Evolutionary conservation across 495 filamentous ascomycete species (phyloP).

Genomic region (Hypoxylon lienhwacheense): DNA sequence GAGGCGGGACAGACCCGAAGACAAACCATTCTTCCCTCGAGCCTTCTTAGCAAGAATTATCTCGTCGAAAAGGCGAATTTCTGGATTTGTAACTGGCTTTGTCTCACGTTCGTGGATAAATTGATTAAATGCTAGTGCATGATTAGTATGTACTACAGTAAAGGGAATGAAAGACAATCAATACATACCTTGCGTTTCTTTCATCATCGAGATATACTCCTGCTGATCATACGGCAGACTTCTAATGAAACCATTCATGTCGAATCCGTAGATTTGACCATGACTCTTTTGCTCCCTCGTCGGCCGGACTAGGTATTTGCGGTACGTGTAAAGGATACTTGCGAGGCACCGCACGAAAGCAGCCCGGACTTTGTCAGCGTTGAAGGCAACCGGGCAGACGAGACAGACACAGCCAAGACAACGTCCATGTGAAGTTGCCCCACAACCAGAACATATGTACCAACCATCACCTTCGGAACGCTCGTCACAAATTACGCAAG

Average conservation of each 20-base stretch:
- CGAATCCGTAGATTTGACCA: constrained; percentile 87
- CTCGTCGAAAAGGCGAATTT: constrained; percentile 89
- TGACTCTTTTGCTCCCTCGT: constrained; percentile 80
- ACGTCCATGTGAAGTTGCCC: constrained; percentile 72
- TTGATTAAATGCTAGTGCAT: constrained; percentile 79
- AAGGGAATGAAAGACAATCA: neutral
- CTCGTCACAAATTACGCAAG: constrained; percentile 88
- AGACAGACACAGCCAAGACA: constrained; percentile 81
- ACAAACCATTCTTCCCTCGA: constrained; percentile 63
- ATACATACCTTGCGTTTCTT: constrained; percentile 86
- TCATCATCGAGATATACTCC: constrained; percentile 82
- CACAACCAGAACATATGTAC: constrained; percentile 82
- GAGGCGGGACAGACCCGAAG: constrained; percentile 56
- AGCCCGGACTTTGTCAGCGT: constrained; percentile 84
- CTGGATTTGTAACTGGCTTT: constrained; percentile 56
- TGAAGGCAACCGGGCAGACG: constrained; percentile 88
- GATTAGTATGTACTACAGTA: constrained; percentile 17
- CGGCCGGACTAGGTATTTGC: constrained; percentile 76
- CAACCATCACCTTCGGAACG: constrained; percentile 81
- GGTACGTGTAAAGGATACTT: constrained; percentile 93
- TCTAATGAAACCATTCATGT: constrained; percentile 89
- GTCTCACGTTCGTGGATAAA: constrained; percentile 92
- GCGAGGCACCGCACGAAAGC: constrained; percentile 94
- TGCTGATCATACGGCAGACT: constrained; percentile 89
- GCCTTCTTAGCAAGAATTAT: constrained; percentile 94